Percentiles rank a stretch among this genome's conserved stretches.
phyloP scores from a whole-genome alignment of 139 green algal species.

The Tetradesmus lagerheimii region DNA sequence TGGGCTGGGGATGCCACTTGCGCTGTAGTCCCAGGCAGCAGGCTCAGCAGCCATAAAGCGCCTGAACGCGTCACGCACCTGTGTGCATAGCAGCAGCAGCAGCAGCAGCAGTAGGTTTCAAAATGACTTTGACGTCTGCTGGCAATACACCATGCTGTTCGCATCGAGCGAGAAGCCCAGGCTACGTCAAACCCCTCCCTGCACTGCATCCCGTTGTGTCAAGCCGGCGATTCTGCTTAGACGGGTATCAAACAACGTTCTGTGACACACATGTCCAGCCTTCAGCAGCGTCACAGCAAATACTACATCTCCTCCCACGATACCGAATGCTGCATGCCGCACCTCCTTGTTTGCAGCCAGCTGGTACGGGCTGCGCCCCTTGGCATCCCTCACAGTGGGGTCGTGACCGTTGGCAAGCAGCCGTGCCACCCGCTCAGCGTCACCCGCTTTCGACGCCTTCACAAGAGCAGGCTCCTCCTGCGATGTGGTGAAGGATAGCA shows the following conservation, averaged over 20 bases:
- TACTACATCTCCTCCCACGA: too few relatives aligned
- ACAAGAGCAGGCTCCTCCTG: constrained; percentile 59
- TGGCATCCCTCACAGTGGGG: constrained; percentile 54
- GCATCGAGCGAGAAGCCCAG: too few relatives aligned
- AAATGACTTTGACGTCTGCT: too few relatives aligned
- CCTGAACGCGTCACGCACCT: constrained; percentile 78
- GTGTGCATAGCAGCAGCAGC: neutral
- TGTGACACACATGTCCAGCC: too few relatives aligned
- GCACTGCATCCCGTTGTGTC: too few relatives aligned
- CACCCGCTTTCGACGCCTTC: constrained; percentile 54
- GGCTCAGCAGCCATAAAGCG: constrained; percentile 67
- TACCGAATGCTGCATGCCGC: neutral
- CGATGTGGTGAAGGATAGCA: too few relatives aligned
- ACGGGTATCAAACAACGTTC: too few relatives aligned
- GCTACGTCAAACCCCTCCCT: too few relatives aligned
- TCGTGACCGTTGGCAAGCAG: constrained; percentile 62
- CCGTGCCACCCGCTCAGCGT: constrained; percentile 55
- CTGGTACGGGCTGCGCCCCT: constrained; percentile 73
- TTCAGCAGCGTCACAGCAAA: too few relatives aligned
- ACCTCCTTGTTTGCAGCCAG: constrained; percentile 70
- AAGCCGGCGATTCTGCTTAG: too few relatives aligned
- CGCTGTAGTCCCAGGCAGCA: constrained; percentile 74
- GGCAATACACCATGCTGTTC: too few relatives aligned
- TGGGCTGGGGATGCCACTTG: constrained; percentile 70
- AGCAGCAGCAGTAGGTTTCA: neutral